Base-by-base conservation (phyloP, 177 flowering plant genomes). In the Vitis hybrid region DNA sequence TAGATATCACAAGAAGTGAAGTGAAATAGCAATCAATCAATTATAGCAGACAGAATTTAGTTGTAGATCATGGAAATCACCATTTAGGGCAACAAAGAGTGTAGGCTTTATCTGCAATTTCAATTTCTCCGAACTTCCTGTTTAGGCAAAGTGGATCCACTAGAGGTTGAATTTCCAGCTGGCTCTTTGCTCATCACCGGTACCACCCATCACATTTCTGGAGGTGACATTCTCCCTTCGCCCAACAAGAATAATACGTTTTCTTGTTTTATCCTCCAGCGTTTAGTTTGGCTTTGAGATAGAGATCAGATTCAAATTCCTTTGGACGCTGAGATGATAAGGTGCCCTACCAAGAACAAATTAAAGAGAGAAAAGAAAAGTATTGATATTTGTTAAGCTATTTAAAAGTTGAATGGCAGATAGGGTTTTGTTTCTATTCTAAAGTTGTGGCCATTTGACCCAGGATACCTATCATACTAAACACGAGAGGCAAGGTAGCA, bases 371-470 rank as follows among this genome's bases (percentile, higher is more conserved):
- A n/a, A 13, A 17, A 57, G 9, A n/a, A n/a, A n/a, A 21, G 17
- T 57, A 4, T 57, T 24, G 62, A 59, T 17, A 59, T 59, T 59
- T 35, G 24, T 24, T 59, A 4, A 21, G 13, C 62, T 59, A 66
- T 54, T 66, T 14, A 41, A 30, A 55, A 41, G 63, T 32, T 71
- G 67, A 57, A 56, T 63, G 61, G 51, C 67, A 63, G 73, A 56
- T 2, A 1, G 51, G 61, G 14, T 10, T 20, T 65, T 21, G 9
- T 32, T 59, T 53, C 4, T 18, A 2, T 21, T 35, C 10, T 13
- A 30, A 66, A 55, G 24, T 24, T 54, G 51, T 55, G 14, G 27
- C 9, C 2, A 35, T 27, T 32, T 35, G 30, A 57, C 70, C 18
- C 52, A 20, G 2, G 20, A 59, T 2, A 20, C 62, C 35, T 35